Evolutionary conservation across 2,329 filamentous ascomycete species (phyloP), one percentile per base, ranked within the genome.

Genomic region (Aspergillus costaricaensis): DNA sequence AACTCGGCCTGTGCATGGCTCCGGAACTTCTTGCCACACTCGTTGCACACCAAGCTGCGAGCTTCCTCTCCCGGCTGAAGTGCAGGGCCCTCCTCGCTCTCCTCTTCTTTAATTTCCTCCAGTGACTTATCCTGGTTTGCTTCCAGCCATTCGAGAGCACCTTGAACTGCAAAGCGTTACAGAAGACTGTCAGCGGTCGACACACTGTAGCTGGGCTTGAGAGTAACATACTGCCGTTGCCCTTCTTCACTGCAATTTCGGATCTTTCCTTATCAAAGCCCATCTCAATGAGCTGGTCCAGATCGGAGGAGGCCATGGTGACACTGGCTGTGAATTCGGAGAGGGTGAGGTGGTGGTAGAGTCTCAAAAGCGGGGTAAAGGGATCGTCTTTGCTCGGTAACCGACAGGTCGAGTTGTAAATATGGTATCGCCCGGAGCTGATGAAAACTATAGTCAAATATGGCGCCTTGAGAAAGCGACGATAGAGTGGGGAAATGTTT

Each of bases 111-210:
- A 63, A 98, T 88, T 60, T 96, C 89, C 39, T 97, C 92, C 44
- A 96, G 74, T 1, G 91, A 83, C 69, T 91, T 96, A 76, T 96
- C 92, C 74, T 96, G 88, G 74, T 96, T 96, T 69, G 90, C 86
- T 74, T 96, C 93, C 1, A 99, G 85, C 95, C 95, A 99, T 79
- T 96, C 91, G 60, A 99, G 85, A 55, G 95, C 95, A 67, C 88
- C 90, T 74, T 95, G 89, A 50, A 97, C 91, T 94, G 57, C 60
- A 23, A 12, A 38, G 15, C n/a, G 47, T 23, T 56, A 21, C 19
- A 52, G 14, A n/a, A 51, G 32, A 30, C n/a, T 54, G 53, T 68
- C 58, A 71, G 63, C 23, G 51, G 12, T 39, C 50, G n/a, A n/a
- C n/a, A 17, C 10, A 15, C n/a, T 27, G 5, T n/a, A 38, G 27